Evolutionary conservation across 1,139 yeast genomes (phyloP).

Genomic region (Suhomyces choctaworum): DNA sequence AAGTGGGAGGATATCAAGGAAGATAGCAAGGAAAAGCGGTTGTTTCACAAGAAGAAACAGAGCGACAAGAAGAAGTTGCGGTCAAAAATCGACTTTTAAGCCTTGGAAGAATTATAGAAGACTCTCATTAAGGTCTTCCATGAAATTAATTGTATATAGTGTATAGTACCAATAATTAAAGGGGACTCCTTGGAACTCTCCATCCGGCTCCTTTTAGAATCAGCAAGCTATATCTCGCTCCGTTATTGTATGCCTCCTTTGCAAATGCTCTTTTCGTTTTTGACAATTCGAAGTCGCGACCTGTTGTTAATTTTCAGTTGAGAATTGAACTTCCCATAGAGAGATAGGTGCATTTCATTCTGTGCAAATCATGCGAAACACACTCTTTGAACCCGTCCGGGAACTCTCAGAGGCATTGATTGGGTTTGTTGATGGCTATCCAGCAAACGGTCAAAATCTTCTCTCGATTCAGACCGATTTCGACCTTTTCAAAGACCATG

Average conservation of each 20-base stretch:
- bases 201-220: too few relatives aligned
- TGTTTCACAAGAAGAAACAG: conserved; percentile 51
- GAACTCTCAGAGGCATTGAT: conserved; percentile 5
- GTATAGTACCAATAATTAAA: too few relatives aligned
- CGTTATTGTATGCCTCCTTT: too few relatives aligned
- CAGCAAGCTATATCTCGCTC: too few relatives aligned
- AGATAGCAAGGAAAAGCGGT: conserved; percentile 48
- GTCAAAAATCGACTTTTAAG: conserved; percentile 33
- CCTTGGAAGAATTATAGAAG: conserved; percentile 1
- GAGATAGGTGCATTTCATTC: too few relatives aligned
- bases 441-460: conserved; percentile 1
- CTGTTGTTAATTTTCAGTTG: not conserved
- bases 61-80: conserved; percentile 59
- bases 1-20: conserved; percentile 58
- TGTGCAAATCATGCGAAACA: conserved; percentile 6
- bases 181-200: too few relatives aligned
- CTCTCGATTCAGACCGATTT: conserved; percentile 3
- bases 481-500: conserved; percentile 5
- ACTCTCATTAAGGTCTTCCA: too few relatives aligned
- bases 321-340: not conserved
- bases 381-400: conserved; percentile 10
- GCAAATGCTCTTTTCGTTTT: too few relatives aligned
- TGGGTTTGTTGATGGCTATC: not conserved
- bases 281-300: too few relatives aligned
- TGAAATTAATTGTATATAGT: too few relatives aligned